Base-by-base conservation (phyloP, 2,329 filamentous ascomycete genomes). In the Fusarium oligoseptatum region DNA sequence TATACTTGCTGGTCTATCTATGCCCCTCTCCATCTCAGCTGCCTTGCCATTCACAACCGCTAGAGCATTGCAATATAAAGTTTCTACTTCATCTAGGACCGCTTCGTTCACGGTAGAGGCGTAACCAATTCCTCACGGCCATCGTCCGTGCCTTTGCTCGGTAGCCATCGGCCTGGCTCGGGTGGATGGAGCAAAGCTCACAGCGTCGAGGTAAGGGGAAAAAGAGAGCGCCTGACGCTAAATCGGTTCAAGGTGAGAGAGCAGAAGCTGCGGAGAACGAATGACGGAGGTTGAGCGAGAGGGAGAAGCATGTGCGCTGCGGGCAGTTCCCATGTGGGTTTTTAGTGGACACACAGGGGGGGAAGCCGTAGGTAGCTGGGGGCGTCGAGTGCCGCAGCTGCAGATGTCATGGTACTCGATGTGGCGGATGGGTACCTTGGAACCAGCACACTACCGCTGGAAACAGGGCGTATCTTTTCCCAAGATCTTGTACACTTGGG, bases 151-250 rank as follows among this genome's bases (percentile, higher is more conserved):
- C 64, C 66, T 41, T 22, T 56, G 34, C 65, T 82, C 81, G 82
- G 82, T 79, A 81, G 71, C 77, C 75, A 78, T 78, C 80, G 81
- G 80, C 76, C 77, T 80, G 65, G 75, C 79, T 83, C 81, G 82
- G 81, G 73, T 78, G 77, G 77, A 81, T 79, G 81, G 82, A 81
- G 66, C 62, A 64, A 73, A 67, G 37, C 63, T 63, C 39, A 64
- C 63, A 55, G 60, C 41, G 17, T 63, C 52, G 8, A 41, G 60
- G 55, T 45, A 20, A 56, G 60, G 63, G 63, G 55, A 66, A 64
- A 57, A 45, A 60, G 43, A 63, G 63, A 68, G 72, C 61, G 63
- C 70, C 63, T 60, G 60, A 58, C 66, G 58, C 69, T 68, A 70
- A 50, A 57, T 43, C 55, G 45, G 34, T 57, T 41, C 63, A 72